phyloP scores from a whole-genome alignment of 768 basidiomycete species.

The Xanthoconium stramineum region DNA sequence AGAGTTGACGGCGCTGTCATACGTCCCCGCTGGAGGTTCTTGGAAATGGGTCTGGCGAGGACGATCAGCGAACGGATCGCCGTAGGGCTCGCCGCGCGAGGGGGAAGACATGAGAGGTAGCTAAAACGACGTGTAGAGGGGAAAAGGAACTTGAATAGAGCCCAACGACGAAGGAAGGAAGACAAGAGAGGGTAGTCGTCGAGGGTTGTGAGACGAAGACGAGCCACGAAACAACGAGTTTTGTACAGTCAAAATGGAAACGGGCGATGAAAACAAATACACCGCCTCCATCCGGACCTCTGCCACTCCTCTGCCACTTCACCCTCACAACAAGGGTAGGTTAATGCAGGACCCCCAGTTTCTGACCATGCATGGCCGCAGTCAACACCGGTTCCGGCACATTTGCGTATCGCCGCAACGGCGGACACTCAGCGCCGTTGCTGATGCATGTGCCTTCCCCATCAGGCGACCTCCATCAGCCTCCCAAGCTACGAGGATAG shows the following conservation, averaged over 20 bases:
- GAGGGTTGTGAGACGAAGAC: conserved; percentile 22
- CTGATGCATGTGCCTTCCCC: not conserved
- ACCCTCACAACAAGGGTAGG: not conserved
- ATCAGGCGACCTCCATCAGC: not conserved
- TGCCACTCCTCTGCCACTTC: conserved; percentile 23
- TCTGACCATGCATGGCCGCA: conserved; percentile 1
- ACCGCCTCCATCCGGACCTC: conserved; percentile 29
- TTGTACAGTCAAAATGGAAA: conserved; percentile 27
- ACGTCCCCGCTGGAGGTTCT: conserved; percentile 50
- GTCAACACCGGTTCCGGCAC: conserved; percentile 1
- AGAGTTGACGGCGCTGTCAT: conserved; percentile 36
- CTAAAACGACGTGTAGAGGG: not conserved
- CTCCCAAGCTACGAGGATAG: not conserved
- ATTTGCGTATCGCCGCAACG: not conserved
- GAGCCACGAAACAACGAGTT: conserved; percentile 18
- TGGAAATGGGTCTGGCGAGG: conserved; percentile 58
- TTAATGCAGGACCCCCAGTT: not conserved
- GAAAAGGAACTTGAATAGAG: conserved; percentile 7
- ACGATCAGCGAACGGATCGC: conserved; percentile 74
- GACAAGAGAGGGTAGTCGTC: conserved; percentile 9
- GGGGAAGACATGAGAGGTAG: conserved; percentile 26
- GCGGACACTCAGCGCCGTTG: no score
- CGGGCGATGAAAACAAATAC: conserved; percentile 33
- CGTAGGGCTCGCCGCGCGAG: conserved; percentile 35
- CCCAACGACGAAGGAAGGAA: conserved; percentile 7